Conservation (phyloP, 1,139 yeast species). For the Lodderomyces elongisporus region DNA sequence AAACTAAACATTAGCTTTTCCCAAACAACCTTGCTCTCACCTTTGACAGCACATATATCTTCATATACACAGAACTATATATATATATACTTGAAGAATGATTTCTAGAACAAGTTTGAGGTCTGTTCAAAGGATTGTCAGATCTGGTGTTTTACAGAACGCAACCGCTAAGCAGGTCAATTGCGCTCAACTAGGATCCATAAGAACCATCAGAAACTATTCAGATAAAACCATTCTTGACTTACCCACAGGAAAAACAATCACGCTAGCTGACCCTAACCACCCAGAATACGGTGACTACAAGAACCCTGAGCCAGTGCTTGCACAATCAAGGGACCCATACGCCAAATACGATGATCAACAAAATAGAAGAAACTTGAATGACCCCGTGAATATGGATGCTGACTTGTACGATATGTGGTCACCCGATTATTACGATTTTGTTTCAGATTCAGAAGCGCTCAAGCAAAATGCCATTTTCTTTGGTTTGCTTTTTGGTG, state of each 20-base stretch:
- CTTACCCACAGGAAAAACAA: conserved; percentile 37
- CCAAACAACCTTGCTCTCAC: too few species aligned
- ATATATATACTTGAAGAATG: too few species aligned
- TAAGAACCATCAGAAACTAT: conserved; percentile 8
- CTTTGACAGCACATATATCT: too few species aligned
- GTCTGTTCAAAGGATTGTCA: too few species aligned
- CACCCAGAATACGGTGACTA: conserved; percentile 45
- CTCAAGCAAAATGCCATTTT: conserved; percentile 48
- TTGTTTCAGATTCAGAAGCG: conserved; percentile 59
- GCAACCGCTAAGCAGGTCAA: too few species aligned
- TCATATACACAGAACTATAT: too few species aligned
- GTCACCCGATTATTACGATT: conserved; percentile 76
- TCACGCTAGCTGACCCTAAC: conserved; percentile 40
- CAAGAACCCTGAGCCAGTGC: conserved; percentile 38
- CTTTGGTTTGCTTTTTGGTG: conserved; percentile 50
- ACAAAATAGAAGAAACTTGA: conserved; percentile 74
- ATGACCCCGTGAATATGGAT: conserved; percentile 66
- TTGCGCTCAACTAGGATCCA: too few species aligned
- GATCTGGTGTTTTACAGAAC: too few species aligned
- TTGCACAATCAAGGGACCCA: conserved; percentile 66
- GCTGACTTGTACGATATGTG: conserved; percentile 78
- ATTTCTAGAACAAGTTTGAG: too few species aligned
- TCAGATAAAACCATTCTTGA: conserved; percentile 32
- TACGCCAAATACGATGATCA: conserved; percentile 72
- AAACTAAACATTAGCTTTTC: too few species aligned